Evolutionary conservation across 106 monocot species (phyloP).

Genomic region (Allium sativum): DNA sequence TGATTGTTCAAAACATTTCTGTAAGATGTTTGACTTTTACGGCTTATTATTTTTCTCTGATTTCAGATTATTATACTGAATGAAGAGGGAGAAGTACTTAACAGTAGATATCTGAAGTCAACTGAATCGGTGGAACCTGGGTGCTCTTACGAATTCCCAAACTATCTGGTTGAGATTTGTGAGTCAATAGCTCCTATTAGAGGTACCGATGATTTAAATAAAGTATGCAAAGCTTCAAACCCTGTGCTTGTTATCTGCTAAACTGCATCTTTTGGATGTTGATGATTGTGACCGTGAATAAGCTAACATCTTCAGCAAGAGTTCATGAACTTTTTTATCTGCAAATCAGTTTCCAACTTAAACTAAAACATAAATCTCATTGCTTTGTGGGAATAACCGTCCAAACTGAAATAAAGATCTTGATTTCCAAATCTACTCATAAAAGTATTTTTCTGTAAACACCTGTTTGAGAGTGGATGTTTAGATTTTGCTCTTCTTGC

Average conservation of each 20-base stretch:
- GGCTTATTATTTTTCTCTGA: not conserved
- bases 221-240: not conserved
- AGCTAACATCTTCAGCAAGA: no score
- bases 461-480: no score
- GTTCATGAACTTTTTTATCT: not conserved
- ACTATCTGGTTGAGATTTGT: slow-evolving; percentile 44
- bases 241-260: not conserved
- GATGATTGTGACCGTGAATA: no score
- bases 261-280: no score
- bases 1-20: not conserved
- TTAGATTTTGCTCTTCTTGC: no score
- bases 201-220: slow-evolving; percentile 10
- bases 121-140: slow-evolving; percentile 26
- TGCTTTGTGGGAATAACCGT: no score
- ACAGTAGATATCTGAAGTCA: slow-evolving; percentile 47
- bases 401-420: no score
- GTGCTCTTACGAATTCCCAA: slow-evolving; percentile 19
- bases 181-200: slow-evolving; percentile 10
- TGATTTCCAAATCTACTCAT: no score
- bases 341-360: not conserved
- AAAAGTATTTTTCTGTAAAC: no score
- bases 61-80: slow-evolving; percentile 27
- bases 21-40: not conserved
- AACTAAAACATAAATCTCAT: no score
- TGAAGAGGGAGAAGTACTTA: slow-evolving; percentile 39